These are phyloP conservation scores for Drosera spatulata DNA, from an alignment of 179 eudicot species.

Conservation along the genomic window DNA sequence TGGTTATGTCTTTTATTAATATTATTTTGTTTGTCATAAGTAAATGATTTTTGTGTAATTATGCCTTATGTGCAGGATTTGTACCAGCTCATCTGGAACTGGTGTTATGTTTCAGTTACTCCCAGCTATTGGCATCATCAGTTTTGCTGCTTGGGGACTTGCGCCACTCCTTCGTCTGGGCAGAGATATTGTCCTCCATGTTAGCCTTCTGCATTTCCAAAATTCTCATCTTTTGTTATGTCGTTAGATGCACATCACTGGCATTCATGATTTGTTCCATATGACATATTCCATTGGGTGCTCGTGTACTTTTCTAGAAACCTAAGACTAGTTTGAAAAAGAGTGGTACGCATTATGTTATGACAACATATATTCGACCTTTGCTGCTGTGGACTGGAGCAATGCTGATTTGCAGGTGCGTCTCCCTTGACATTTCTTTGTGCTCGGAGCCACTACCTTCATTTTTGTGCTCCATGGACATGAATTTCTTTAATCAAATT, in stretches of 20 bases:
- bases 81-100: conserved; percentile 31
- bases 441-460: conserved; percentile 2
- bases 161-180: conserved; percentile 52
- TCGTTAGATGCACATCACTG: not conserved
- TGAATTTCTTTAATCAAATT: conserved; percentile 1
- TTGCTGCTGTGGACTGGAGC: conserved; percentile 45
- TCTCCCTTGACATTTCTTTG: not conserved
- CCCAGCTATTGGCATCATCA: conserved; percentile 60
- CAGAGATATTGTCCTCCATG: conserved; percentile 49
- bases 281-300: not conserved
- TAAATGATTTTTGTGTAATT: conserved; percentile 1
- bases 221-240: not conserved
- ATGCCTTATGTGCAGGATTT: conserved; percentile 34
- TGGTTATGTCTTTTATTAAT: not conserved
- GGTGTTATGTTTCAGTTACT: conserved; percentile 42
- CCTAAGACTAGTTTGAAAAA: conserved; percentile 30
- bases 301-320: conserved; percentile 22
- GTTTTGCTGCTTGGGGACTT: conserved; percentile 65
- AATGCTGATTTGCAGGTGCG: conserved; percentile 41
- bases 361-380: conserved; percentile 39
- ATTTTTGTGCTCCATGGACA: not conserved
- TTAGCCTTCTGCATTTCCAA: conserved; percentile 7
- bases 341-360: conserved; percentile 23
- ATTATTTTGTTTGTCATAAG: not conserved
- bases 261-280: not conserved